These are phyloP conservation scores for Beauveria asiatica DNA, from an alignment of 2,329 filamentous ascomycete species.

Conservation along the genomic window DNA sequence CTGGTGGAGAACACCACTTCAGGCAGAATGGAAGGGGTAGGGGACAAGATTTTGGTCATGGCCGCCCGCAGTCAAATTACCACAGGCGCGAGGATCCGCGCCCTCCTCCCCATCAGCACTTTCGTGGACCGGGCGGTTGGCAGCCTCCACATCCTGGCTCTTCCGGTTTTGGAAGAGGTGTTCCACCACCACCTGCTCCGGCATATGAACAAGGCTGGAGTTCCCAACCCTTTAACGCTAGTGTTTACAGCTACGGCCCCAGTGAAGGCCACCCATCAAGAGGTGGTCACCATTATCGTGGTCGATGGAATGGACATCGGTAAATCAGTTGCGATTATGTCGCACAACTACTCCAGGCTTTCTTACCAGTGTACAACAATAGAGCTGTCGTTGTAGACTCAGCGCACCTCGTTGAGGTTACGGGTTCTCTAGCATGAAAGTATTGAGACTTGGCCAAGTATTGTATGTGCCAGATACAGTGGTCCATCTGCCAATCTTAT, in stretches of 20 bases:
- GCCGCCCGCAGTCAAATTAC: conserved; percentile 11
- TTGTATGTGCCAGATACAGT: not conserved
- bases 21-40: conserved; percentile 4
- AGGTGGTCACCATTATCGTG: not conserved
- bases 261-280: not conserved
- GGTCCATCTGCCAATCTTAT: not conserved
- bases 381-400: no score
- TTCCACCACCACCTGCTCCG: conserved; percentile 35
- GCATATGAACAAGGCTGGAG: not conserved
- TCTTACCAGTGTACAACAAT: not conserved
- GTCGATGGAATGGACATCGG: not conserved
- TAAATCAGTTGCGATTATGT: not conserved
- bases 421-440: not conserved
- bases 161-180: conserved; percentile 32
- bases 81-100: conserved; percentile 10
- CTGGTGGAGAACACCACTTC: conserved; percentile 6
- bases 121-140: conserved; percentile 24
- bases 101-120: conserved; percentile 13
- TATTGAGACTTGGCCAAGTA: not conserved
- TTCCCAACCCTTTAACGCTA: not conserved
- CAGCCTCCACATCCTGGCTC: conserved; percentile 37
- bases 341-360: not conserved
- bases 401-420: no score
- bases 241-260: not conserved
- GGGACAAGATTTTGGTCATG: not conserved